phyloP scores from a whole-genome alignment of 208 protist species.

The Crithidia bombi region DNA sequence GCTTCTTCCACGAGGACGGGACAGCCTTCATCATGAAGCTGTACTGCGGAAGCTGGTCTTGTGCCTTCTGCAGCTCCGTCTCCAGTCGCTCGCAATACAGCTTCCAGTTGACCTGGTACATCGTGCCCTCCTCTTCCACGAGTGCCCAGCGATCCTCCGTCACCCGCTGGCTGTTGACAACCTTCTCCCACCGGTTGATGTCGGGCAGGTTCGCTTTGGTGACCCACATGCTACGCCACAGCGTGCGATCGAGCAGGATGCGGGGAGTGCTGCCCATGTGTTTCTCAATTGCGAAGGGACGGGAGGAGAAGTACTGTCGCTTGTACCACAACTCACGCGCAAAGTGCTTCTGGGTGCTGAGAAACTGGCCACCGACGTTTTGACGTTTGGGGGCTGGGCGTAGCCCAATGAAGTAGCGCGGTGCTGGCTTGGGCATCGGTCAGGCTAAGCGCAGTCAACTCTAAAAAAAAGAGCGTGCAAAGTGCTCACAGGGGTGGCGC shows the following conservation, averaged over 20 bases:
- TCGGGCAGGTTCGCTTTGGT: conserved; percentile 80
- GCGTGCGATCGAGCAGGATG: conserved; percentile 83
- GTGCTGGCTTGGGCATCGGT: conserved; percentile 34
- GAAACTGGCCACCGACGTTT: conserved; percentile 84
- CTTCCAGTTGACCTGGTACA: conserved; percentile 91
- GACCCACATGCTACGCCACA: conserved; percentile 78
- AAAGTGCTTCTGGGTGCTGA: conserved; percentile 79
- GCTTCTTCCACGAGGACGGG: conserved; percentile 90
- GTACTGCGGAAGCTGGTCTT: conserved; percentile 88
- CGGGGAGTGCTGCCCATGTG: conserved; percentile 73
- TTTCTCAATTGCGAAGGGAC: conserved; percentile 80
- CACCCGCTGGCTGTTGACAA: conserved; percentile 90
- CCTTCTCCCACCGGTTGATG: conserved; percentile 86
- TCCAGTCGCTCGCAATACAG: conserved; percentile 90
- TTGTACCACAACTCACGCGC: conserved; percentile 78
- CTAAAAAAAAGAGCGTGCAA: neutral
- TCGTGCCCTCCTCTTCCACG: conserved; percentile 87
- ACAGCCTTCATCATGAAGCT: conserved; percentile 85
- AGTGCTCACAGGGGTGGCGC: too few relatives aligned
- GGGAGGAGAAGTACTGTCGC: conserved; percentile 75
- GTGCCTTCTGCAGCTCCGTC: conserved; percentile 80
- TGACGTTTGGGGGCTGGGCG: conserved; percentile 57
- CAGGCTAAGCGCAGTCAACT: neutral
- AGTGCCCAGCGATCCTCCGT: conserved; percentile 87
- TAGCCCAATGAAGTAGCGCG: conserved; percentile 42